phyloP scores from a whole-genome alignment of 495 filamentous ascomycete species.

The Saxophila tyrrhenica region DNA sequence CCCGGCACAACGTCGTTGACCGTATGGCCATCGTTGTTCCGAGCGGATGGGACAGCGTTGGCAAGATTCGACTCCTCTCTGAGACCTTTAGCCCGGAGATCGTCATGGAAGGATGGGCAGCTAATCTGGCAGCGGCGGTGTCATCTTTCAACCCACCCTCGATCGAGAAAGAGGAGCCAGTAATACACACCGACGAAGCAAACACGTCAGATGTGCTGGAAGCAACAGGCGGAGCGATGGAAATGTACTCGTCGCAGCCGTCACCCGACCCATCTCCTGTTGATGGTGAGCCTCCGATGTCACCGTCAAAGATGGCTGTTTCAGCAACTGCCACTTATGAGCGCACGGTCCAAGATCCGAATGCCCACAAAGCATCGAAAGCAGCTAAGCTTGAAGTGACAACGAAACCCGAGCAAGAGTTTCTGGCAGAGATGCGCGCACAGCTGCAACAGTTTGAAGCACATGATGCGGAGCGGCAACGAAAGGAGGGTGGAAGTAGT shows the following conservation, averaged over 20 bases:
- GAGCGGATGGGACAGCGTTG: slow-evolving; percentile 97
- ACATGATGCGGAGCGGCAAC: slow-evolving; percentile 10
- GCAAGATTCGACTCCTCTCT: slow-evolving; percentile 86
- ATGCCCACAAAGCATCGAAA: slow-evolving; percentile 13
- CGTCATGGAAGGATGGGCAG: slow-evolving; percentile 20
- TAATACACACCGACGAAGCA: background rate
- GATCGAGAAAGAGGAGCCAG: background rate
- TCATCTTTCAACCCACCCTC: background rate
- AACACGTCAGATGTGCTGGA: background rate
- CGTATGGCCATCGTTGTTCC: slow-evolving; percentile 89
- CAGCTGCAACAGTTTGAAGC: slow-evolving; percentile 13
- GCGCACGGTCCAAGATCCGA: slow-evolving; percentile 6
- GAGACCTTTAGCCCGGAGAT: slow-evolving; percentile 88
- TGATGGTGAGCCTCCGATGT: background rate
- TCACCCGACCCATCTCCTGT: background rate
- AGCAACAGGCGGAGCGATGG: background rate
- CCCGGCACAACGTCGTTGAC: slow-evolving; percentile 94
- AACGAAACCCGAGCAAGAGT: slow-evolving; percentile 13
- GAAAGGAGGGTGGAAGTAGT: background rate
- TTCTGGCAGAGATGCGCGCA: slow-evolving; percentile 14
- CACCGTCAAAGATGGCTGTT: slow-evolving; percentile 3
- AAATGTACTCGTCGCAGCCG: background rate
- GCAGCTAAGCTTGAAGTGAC: slow-evolving; percentile 13
- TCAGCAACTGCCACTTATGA: slow-evolving; percentile 10
- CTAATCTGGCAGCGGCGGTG: slow-evolving; percentile 2